Evolutionary conservation across 768 basidiomycete species (phyloP), one percentile per base, ranked within the genome.

Genomic region (Daedaleopsis sinensis): DNA sequence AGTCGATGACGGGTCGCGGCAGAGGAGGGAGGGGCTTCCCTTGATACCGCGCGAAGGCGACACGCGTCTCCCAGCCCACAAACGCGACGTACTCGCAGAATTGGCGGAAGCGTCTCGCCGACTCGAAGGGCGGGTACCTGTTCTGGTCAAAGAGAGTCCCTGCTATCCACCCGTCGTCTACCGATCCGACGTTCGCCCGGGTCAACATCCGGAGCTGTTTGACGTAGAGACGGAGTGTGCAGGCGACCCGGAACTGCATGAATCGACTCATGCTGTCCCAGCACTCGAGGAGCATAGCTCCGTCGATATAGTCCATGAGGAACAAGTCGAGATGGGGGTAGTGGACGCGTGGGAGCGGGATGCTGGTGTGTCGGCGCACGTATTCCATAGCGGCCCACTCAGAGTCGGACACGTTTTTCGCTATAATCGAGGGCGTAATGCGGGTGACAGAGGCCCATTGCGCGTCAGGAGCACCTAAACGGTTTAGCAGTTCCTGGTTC

Each of bases 221-320:
- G 44, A 65, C 16, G 58, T 67, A 67, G 27, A 53, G 32, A 11
- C 66, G 66, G n/a, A 67, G 55, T 13, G 66, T 67, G 60, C 63
- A 67, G 11, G 61, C 63, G 21, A 62, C 58, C 24, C 66, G 66
- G 49, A 67, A 65, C 38, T 49, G 63, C 46, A 48, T 52, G 50
- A 61, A 59, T 2, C 35, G 9, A 44, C 57, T 59, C 24, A 51
- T 55, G 16, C 44, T 58, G 38, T 48, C 23, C 66, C 66, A 67
- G 46, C 60, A 67, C 35, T 65, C 62, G n/a, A 24, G 21, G 21
- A 67, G 63, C 55, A 53, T 67, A 11, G 61, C 52, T 36, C 65
- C 63, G 19, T 67, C 59, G 47, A 65, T 55, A 43, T 37, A 62
- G 13, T 67, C 63, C 63, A 65, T 66, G 48, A 59, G n/a, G 5